Evolutionary conservation across 176 grass and related monocot genomes (phyloP), one percentile per base, ranked within the genome.

Genomic region (Aegilops speltoides): DNA sequence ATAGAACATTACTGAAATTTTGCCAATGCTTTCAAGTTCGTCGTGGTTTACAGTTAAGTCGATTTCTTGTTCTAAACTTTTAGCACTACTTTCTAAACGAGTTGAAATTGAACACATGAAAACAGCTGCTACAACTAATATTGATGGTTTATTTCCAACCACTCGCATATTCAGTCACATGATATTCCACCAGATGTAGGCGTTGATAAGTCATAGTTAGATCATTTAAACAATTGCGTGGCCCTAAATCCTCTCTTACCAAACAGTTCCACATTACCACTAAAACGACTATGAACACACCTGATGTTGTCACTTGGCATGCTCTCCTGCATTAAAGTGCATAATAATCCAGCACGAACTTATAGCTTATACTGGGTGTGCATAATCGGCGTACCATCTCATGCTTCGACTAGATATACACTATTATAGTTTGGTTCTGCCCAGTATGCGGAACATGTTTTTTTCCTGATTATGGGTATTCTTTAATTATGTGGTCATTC

Each of bases 201-300:
- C 8, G 10, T 61, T 83, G 64, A 46, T 73, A 88, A 78, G 36
- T 71, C 25, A 79, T 61, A 31, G 7, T 60, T 16, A 46, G 28
- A 88, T 83, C 87, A 16, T 71, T 14, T 61, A 68, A 83, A 83
- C 7, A 19, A 40, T 71, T 83, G 17, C 16, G 68, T 88, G 73
- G 19, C 36, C 37, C 15, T 67, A 14, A 43, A 43, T 68, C 15
- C 41, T 54, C 12, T 86, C 19, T 86, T 69, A 60, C 28, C 33
- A 61, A 79, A 60, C 65, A 86, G 50, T 2, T 59, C 56, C 17
- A 22, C 0, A 7, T 57, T 72, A 36, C 79, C 23, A 76, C 38
- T 13, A 75, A 41, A 84, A 13, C 31, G 9, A n/a, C 28, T 38
- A 7, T 75, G 22, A 46, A 48, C 41, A 64, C 57, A 75, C 7